phyloP scores from a whole-genome alignment of 2,329 filamentous ascomycete genomes.

The Pyrenochaeta sp. region DNA sequence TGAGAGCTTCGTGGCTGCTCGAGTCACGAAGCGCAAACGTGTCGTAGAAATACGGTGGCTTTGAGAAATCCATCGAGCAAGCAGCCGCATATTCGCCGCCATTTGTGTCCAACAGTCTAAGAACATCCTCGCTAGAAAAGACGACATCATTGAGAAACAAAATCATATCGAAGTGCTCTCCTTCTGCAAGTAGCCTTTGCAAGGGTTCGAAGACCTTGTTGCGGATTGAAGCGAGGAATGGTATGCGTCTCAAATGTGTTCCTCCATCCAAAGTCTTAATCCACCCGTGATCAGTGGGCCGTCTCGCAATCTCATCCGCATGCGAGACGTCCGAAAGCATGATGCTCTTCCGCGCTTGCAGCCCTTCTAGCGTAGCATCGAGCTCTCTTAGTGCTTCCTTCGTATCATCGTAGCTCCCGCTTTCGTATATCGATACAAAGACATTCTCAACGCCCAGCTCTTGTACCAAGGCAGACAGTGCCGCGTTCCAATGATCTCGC shows the following conservation, averaged over 20 bases:
- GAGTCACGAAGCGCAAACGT: constrained; percentile 69
- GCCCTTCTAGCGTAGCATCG: constrained; percentile 60
- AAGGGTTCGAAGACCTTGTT: constrained; percentile 71
- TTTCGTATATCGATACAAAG: constrained; percentile 73
- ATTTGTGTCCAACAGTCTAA: constrained; percentile 65
- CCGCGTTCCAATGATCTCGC: constrained; percentile 68
- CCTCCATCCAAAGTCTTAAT: constrained; percentile 60
- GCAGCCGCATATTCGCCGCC: constrained; percentile 68
- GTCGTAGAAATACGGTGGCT: constrained; percentile 66
- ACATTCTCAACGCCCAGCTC: constrained; percentile 70
- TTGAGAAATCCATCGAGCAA: constrained; percentile 68
- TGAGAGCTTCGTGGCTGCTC: constrained; percentile 60
- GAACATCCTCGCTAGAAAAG: constrained; percentile 65
- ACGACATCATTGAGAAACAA: constrained; percentile 71
- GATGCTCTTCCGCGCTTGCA: constrained; percentile 65
- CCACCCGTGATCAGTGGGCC: constrained; percentile 62
- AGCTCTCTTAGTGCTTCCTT: constrained; percentile 68
- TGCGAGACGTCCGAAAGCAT: constrained; percentile 65
- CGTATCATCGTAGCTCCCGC: constrained; percentile 73
- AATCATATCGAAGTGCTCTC: constrained; percentile 64
- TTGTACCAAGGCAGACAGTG: constrained; percentile 65
- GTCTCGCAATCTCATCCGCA: constrained; percentile 44
- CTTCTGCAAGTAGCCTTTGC: constrained; percentile 59
- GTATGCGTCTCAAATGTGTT: constrained; percentile 70
- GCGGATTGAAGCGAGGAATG: constrained; percentile 70